Evolutionary conservation across 2,329 filamentous ascomycete species (phyloP), one percentile per base, ranked within the genome.

Genomic region (Stagonosporopsis vannaccii): DNA sequence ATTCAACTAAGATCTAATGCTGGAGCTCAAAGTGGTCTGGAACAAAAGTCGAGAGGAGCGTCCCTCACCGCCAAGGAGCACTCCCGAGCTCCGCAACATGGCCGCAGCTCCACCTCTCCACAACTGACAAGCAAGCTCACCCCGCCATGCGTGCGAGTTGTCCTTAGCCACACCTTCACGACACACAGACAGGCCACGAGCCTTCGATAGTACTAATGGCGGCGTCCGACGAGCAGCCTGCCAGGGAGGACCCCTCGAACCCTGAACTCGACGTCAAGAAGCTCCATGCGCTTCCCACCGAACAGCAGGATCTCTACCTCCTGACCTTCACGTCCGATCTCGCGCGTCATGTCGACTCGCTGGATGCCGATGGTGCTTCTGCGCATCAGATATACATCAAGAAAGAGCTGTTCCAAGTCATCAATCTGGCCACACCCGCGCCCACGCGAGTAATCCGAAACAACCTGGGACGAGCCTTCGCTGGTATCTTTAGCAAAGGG

Each of bases 231-330:
- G 59, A 61, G 22, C 65, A 63, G 41, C 55, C 69, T 44, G 46
- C 80, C 77, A 63, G 68, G 68, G 62, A 66, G 41, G 60, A 58
- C 53, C 77, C 81, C 58, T 70, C 79, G 53, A 88, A 86, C 71
- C 89, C 88, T 46, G 90, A 97, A 81, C 90, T 99, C 75, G 93
- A 99, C 74, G 80, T 97, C 66, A 81, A 88, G 69, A 97, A 97
- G 82, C 87, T 99, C 43, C 90, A 97, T 77, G 85, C 90, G 48
- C 86, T 98, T 42, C 91, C 94, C 39, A 87, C 91, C 50, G 95
- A 99, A 79, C 95, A 99, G 76, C 95, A 99, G 78, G 93, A 97
- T 70, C 86, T 99, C 12, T 96, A 95, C 76, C 85, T 99, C 60
- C 84, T 99, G 58, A 96, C 89, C 23, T 97, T 96, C 73, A 90